phyloP scores from a whole-genome alignment of 192 early-diverging fungal species.

The Lobosporangium transversale region DNA sequence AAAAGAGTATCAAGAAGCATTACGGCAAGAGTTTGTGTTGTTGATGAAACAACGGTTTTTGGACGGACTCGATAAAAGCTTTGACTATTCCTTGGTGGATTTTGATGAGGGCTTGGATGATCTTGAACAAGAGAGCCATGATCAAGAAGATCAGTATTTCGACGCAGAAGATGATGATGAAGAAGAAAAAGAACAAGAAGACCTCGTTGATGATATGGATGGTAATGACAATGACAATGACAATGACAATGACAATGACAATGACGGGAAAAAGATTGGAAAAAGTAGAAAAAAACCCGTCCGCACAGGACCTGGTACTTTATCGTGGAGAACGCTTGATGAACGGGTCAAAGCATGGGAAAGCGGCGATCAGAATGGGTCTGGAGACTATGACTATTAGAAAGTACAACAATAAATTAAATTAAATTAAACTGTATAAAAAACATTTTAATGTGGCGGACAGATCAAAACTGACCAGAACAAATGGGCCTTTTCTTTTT shows the following conservation, averaged over 20 bases:
- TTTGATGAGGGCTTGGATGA: conserved; percentile 50
- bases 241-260: not conserved
- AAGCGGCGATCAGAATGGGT: conserved; percentile 21
- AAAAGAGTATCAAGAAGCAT: conserved; percentile 39
- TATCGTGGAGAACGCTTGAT: not conserved
- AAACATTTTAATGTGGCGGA: too few relatives aligned
- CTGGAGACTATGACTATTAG: conserved; percentile 42
- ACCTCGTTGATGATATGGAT: not conserved
- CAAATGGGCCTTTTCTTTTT: too few relatives aligned
- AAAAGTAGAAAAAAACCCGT: not conserved
- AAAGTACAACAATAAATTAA: too few relatives aligned
- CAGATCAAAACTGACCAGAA: too few relatives aligned
- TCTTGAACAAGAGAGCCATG: conserved; percentile 42
- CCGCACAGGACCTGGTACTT: too few relatives aligned
- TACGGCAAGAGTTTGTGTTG: conserved; percentile 39
- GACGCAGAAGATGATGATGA: conserved; percentile 32
- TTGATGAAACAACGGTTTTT: conserved; percentile 52
- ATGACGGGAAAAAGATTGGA: not conserved
- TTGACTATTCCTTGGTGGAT: conserved; percentile 45
- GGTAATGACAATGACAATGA: not conserved
- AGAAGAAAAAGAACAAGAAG: not conserved
- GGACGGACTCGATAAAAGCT: conserved; percentile 35
- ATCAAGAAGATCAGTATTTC: conserved; percentile 40
- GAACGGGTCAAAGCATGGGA: conserved; percentile 30
- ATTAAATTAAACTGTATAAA: too few relatives aligned